Evolutionary conservation across 2,329 filamentous ascomycete genomes (phyloP).

Genomic region (Torrubiella hemipterigena): DNA sequence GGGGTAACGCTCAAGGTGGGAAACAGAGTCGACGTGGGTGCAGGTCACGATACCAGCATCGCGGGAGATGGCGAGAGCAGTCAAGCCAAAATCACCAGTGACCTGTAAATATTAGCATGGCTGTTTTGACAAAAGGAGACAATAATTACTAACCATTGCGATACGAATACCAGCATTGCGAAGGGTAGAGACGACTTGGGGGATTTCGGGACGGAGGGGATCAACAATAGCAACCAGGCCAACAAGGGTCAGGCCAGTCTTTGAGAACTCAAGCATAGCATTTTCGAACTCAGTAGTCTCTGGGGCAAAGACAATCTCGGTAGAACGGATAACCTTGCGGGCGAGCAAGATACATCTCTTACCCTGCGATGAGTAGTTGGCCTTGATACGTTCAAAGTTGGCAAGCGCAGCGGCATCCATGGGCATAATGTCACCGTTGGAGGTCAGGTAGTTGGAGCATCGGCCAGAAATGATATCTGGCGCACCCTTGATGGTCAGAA

Average conservation of each 20-base stretch:
- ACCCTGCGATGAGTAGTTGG: conserved; percentile 56
- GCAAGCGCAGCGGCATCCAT: conserved; percentile 33
- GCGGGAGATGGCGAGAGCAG: conserved; percentile 59
- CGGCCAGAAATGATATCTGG: conserved; percentile 60
- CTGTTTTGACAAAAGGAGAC: conserved; percentile 1
- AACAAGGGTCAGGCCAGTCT: conserved; percentile 51
- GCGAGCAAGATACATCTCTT: conserved; percentile 57
- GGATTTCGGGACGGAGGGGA: conserved; percentile 63
- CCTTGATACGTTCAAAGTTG: conserved; percentile 47
- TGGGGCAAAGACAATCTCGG: conserved; percentile 23
- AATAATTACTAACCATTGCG: conserved; percentile 47
- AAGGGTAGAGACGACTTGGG: conserved; percentile 51
- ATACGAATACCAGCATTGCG: conserved; percentile 61
- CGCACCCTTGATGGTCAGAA: conserved; percentile 68
- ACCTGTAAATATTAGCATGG: conserved; percentile 28
- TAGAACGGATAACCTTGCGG: conserved; percentile 39
- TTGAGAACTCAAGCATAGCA: conserved; percentile 41
- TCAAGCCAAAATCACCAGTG: conserved; percentile 67
- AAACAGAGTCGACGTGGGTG: conserved; percentile 38
- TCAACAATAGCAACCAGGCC: conserved; percentile 71
- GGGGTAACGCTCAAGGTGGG: conserved; percentile 32
- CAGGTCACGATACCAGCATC: conserved; percentile 60
- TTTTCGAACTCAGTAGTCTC: conserved; percentile 37
- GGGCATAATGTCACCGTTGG: conserved; percentile 38
- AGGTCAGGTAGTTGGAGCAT: conserved; percentile 44